These are phyloP conservation scores for Suillus tomentosus DNA, from an alignment of 768 basidiomycete genomes.

Conservation along the genomic window DNA sequence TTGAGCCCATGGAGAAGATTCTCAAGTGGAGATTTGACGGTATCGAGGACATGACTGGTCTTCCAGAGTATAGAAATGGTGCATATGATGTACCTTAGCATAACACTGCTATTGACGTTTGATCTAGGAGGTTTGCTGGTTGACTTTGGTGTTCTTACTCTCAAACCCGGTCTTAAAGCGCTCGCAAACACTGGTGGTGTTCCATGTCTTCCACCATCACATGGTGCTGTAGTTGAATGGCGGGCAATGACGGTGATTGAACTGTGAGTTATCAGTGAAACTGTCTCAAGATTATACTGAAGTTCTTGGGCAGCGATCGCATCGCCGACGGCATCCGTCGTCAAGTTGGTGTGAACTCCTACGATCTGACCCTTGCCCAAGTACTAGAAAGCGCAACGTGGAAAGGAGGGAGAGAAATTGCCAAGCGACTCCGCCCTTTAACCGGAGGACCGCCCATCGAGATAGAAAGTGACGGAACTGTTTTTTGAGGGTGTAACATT, in stretches of 20 bases:
- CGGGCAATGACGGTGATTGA: slow-evolving; percentile 93
- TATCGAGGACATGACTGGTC: slow-evolving; percentile 82
- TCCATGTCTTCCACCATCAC: slow-evolving; percentile 69
- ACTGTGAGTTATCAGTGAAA: slow-evolving; percentile 55
- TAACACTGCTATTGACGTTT: not conserved
- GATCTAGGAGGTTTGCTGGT: slow-evolving; percentile 78
- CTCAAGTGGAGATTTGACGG: slow-evolving; percentile 84
- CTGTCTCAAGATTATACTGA: slow-evolving; percentile 9
- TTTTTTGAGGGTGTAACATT: slow-evolving; percentile 49
- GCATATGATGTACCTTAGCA: slow-evolving; percentile 10
- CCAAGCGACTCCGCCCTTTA: slow-evolving; percentile 69
- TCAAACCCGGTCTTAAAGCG: slow-evolving; percentile 59
- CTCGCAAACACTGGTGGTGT: slow-evolving; percentile 42
- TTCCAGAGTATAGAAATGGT: slow-evolving; percentile 97
- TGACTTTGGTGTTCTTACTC: slow-evolving; percentile 77
- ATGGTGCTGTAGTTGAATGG: slow-evolving; percentile 95
- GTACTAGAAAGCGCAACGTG: slow-evolving; percentile 94
- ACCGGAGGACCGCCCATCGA: slow-evolving; percentile 86
- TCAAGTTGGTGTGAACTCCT: slow-evolving; percentile 50
- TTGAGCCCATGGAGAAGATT: slow-evolving; percentile 79
- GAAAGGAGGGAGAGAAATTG: slow-evolving; percentile 95
- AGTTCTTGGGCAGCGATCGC: slow-evolving; percentile 61
- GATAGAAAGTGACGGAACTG: slow-evolving; percentile 82
- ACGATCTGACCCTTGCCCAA: slow-evolving; percentile 76
- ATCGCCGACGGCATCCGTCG: slow-evolving; percentile 70